phyloP scores from a whole-genome alignment of 2,329 filamentous ascomycete genomes.

The Talaromyces pinophilus region DNA sequence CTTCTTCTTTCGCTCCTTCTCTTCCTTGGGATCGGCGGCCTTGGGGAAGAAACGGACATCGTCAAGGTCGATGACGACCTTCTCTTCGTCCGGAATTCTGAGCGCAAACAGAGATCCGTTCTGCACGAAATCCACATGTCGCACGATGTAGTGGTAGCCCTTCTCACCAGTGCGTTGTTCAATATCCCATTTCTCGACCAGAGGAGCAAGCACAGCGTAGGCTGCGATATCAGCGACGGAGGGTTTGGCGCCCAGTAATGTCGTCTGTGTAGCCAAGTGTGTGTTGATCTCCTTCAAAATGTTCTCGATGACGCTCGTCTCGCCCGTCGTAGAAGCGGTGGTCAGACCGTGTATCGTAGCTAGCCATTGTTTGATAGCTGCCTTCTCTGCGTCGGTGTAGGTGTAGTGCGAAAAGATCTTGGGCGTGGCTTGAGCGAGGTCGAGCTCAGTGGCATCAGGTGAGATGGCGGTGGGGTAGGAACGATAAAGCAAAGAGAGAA shows the following conservation, averaged over 20 bases:
- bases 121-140: constrained; percentile 92
- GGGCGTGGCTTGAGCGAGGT: constrained; percentile 51
- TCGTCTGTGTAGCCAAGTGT: constrained; percentile 85
- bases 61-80: constrained; percentile 74
- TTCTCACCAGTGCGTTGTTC: constrained; percentile 89
- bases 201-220: constrained; percentile 74
- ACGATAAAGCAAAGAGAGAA: constrained; percentile 49
- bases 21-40: constrained; percentile 84
- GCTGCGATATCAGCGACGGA: constrained; percentile 83
- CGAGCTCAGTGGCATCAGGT: constrained; percentile 44
- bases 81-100: constrained; percentile 68
- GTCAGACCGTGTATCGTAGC: constrained; percentile 72
- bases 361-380: constrained; percentile 88
- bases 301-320: constrained; percentile 58
- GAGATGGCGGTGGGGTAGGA: constrained; percentile 46
- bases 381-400: constrained; percentile 77
- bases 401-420: constrained; percentile 69
- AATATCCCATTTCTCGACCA: constrained; percentile 75
- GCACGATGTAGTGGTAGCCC: constrained; percentile 86
- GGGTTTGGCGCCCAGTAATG: constrained; percentile 84
- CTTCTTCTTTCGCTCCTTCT: constrained; percentile 96
- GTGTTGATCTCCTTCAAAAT: constrained; percentile 79
- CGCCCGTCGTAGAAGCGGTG: constrained; percentile 50
- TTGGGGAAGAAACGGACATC: constrained; percentile 86
- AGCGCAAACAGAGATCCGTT: constrained; percentile 74